Base-by-base conservation (phyloP, 2,329 filamentous ascomycete species). In the Trichoderma guizhouense region DNA sequence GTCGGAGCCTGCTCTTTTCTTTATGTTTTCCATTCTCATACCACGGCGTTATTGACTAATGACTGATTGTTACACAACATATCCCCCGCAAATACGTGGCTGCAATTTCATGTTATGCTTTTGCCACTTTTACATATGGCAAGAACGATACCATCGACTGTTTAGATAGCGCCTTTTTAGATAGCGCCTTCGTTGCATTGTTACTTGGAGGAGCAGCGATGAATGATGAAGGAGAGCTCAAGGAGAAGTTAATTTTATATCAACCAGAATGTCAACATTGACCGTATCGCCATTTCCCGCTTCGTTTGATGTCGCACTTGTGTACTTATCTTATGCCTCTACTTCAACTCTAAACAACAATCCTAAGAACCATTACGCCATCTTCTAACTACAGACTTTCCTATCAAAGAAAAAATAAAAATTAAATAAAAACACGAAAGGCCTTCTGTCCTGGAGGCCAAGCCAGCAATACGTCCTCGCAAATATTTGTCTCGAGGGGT, bases 401-500 rank as follows among this genome's bases (percentile, higher is more conserved):
- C 28, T 43, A 32, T 34, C 21, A 18, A 36, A 18, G 15, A 39
- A 39, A 3, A 55, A 26, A 28, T 18, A 36, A 47, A 28, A 63
- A 21, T 11, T 4, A 47, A 36, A 63, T 28, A 63, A 47, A 32
- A 7, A 26, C 14, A 47, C 21, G 7, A 60, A 12, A 24, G 15
- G 62, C 71, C 68, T 72, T 36, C 71, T 63, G 30, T 51, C 30
- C 43, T n/a, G 70, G 73, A 53, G 72, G 74, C 26, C 60, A 71
- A 47, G 18, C 39, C 70, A 55, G 64, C 74, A 77, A 71, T 26
- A 79, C 78, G 76, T 77, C 76, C 61, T 79, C 72, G 9, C 75
- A 79, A 75, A 78, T 78, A 39, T 72, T 78, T 24, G 73, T 79
- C 66, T 79, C 75, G 58, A 73, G 76, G 69, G 76, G 77, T 69